Conservation (phyloP, 805 yeast genomes). For the Ogataea methylovora region DNA sequence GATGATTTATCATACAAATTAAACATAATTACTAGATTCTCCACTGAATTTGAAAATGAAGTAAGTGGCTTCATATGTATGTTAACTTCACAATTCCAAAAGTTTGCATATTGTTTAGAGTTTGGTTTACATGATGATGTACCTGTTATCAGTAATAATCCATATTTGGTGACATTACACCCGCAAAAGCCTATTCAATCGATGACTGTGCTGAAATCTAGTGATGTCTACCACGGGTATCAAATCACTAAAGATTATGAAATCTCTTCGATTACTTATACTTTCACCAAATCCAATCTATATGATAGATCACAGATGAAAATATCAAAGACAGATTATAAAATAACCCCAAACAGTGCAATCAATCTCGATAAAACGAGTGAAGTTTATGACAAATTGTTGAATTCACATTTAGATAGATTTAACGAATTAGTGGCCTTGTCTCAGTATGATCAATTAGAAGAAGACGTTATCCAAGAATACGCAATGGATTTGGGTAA, state of each 20-base stretch:
- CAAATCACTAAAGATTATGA: too few species aligned
- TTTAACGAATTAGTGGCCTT: too few species aligned
- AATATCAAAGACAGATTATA: too few species aligned
- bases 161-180: constrained; percentile 17
- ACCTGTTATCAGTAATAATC: constrained; percentile 13
- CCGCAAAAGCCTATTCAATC: constrained; percentile 13
- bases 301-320: too few species aligned
- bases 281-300: too few species aligned
- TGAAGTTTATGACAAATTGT: too few species aligned
- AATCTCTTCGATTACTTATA: too few species aligned
- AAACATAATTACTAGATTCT: constrained; percentile 14
- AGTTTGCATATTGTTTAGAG: constrained; percentile 22
- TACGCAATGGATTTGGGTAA: constrained; percentile 17
- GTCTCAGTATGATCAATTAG: neutral
- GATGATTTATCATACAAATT: constrained; percentile 47
- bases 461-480: constrained; percentile 13
- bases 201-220: too few species aligned
- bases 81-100: constrained; percentile 21
- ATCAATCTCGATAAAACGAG: too few species aligned
- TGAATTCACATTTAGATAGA: too few species aligned
- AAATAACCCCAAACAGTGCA: too few species aligned
- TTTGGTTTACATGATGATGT: constrained; percentile 18
- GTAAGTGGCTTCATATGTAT: constrained; percentile 14
- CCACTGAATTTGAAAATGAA: constrained; percentile 1
- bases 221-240: too few species aligned